Conservation (phyloP, 805 yeast genomes). For the Isabelozyma heimii region DNA sequence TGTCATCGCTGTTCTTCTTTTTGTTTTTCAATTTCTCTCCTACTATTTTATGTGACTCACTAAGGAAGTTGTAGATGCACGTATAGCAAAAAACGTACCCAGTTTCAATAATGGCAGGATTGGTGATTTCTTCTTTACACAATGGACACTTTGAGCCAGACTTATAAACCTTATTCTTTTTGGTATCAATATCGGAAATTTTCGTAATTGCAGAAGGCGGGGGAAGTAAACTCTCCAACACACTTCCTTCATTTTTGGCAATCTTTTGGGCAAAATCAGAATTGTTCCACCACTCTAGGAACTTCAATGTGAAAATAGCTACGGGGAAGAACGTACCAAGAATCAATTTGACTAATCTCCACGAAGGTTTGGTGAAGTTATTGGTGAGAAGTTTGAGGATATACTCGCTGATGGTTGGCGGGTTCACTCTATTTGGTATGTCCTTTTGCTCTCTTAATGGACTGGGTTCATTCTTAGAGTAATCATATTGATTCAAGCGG, state of each 20-base stretch:
- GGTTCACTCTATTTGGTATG: conserved; percentile 32
- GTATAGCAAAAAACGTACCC: conserved; percentile 89
- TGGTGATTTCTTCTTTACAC: conserved; percentile 61
- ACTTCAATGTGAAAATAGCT: conserved; percentile 76
- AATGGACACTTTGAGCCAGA: conserved; percentile 57
- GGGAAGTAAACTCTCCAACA: conserved; percentile 48
- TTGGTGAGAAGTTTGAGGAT: conserved; percentile 19
- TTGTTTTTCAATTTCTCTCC: conserved; percentile 10
- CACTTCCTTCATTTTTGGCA: conserved; percentile 45
- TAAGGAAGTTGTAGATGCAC: conserved; percentile 69
- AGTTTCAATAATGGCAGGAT: conserved; percentile 87
- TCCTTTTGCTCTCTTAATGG: conserved; percentile 6
- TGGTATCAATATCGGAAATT: conserved; percentile 9
- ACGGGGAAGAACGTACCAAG: conserved; percentile 67
- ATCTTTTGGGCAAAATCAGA: conserved; percentile 66
- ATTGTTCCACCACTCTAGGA: conserved; percentile 91
- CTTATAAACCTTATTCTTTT: conserved; percentile 18
- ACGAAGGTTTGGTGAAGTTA: conserved; percentile 22
- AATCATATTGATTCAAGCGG: conserved; percentile 53
- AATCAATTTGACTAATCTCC: conserved; percentile 28
- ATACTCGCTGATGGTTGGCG: conserved; percentile 40
- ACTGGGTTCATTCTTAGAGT: conserved; percentile 31
- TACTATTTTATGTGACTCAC: conserved; percentile 41
- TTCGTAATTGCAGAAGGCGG: conserved; percentile 36
- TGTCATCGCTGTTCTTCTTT: conserved; percentile 6